Evolutionary conservation across 768 basidiomycete genomes (phyloP), one percentile per base, ranked within the genome.

Genomic region (Ephemerocybe angulata): DNA sequence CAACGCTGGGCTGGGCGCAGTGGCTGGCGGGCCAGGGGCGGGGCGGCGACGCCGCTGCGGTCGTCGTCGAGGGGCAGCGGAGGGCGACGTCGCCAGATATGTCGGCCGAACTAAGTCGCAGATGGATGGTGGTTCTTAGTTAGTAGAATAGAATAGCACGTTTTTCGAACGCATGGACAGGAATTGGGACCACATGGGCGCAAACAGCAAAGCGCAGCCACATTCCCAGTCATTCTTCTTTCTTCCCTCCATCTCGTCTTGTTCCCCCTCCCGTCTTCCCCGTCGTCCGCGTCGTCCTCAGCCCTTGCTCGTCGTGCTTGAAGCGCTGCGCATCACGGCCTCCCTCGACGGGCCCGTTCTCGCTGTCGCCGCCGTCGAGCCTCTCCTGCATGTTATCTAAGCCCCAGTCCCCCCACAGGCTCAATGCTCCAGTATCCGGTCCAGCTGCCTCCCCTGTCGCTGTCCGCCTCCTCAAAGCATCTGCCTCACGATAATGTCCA

Each of bases 351-450:
- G 64, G 63, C 59, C 29, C 58, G 57, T 56, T 62, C 57, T 54
- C 52, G 57, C 63, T 59, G 47, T 43, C 38, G 56, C 49, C 51
- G 43, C n/a, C 22, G 13, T 43, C n/a, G 25, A 30, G 33, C 21
- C 35, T 51, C 46, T 55, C 49, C 69, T 74, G 73, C 67, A 76
- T 74, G 72, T 47, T 64, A 63, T 72, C 62, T 61, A 65, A 63
- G 37, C 60, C 53, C 54, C 66, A 59, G 62, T 13, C 56, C 56
- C 53, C 66, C 37, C 66, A 63, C 54, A 61, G 67, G 60, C 76
- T 69, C 71, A 48, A 85, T 85, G 84, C 81, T 85, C 79, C 83
- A 84, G 73, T 81, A 80, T 65, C 72, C 77, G 52, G 63, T 74
- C 54, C 73, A 75, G 63, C 70, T 72, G 47, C 73, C 74, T 24